Evolutionary conservation across 2,329 filamentous ascomycete genomes (phyloP), one percentile per base, ranked within the genome.

Genomic region (Penicillium sclerotiorum): DNA sequence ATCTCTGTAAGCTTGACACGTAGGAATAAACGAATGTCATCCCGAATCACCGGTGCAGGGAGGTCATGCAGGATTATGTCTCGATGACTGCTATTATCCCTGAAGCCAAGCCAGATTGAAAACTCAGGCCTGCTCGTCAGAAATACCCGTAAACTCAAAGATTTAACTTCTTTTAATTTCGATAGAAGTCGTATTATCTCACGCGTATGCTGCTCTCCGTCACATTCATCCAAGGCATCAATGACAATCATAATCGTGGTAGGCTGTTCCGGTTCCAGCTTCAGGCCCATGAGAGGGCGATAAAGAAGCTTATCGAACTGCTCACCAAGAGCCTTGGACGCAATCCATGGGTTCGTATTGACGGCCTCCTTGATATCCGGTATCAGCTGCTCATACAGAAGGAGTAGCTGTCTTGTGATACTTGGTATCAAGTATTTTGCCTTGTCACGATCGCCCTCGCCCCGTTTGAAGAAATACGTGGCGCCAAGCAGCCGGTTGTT

Each of bases 391-490:
- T 72, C 69, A 11, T 70, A 49, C 9, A 49, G 57, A 0, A 18
- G 28, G 1, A 70, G 67, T 25, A 80, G 39, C 25, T 65, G 59
- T n/a, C 12, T 42, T 8, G 35, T n/a, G 11, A 66, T 60, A 0
- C 74, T 77, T 1, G 72, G 61, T 18, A 79, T 67, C 27, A 80
- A 63, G 36, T 59, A 62, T n/a, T 58, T 54, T 1, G 67, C 64
- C 28, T 64, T 66, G 4, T 68, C 64, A 17, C 71, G 67, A 58
- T 49, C 43, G 2, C 38, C 41, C 20, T 50, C 46, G 15, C 51
- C 47, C 5, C 47, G 47, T 15, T 50, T 53, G 18, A 78, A 79
- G 61, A 77, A 76, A 55, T 78, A 77, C 50, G 65, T 73, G 2
- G 69, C 68, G 15, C 63, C 65, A 40, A 73, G 66, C 17, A 73